Conservation (phyloP, 345 rosid species). For the Orychophragmus violaceus region DNA sequence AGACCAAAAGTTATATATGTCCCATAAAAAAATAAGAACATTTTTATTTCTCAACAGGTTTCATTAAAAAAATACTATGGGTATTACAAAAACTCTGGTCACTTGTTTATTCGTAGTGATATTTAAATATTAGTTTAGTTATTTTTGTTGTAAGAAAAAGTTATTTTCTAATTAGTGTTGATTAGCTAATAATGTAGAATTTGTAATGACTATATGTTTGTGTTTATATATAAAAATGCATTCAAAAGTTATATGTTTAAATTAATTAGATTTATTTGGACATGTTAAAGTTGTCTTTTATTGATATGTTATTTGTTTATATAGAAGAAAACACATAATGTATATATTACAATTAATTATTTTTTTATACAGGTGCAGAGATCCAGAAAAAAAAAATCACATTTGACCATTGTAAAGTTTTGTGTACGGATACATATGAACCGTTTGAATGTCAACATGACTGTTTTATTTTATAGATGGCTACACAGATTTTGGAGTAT, state of each 20-base stretch:
- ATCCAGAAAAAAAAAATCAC: not conserved
- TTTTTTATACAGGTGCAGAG: not conserved
- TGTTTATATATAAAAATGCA: too few relatives aligned
- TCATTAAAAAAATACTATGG: not conserved
- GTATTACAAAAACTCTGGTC: not conserved
- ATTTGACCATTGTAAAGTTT: not conserved
- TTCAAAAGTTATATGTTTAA: too few relatives aligned
- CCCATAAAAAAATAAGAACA: not conserved
- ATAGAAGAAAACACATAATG: too few relatives aligned
- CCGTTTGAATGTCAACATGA: not conserved
- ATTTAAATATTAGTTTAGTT: not conserved
- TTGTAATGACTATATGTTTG: not conserved
- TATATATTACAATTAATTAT: too few relatives aligned
- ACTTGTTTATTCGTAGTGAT: not conserved
- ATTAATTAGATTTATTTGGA: too few relatives aligned
- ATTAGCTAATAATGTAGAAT: too few relatives aligned
- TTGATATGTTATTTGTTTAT: too few relatives aligned
- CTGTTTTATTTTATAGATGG: not conserved
- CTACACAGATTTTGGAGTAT: not conserved
- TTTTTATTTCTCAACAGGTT: not conserved
- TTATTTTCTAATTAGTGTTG: too few relatives aligned
- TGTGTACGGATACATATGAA: not conserved
- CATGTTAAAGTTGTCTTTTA: too few relatives aligned
- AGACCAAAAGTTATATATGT: not conserved
- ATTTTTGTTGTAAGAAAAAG: too few relatives aligned